These are phyloP conservation scores for Aspergillus quadrilineatus DNA, from an alignment of 2,329 filamentous ascomycete species.

Conservation along the genomic window DNA sequence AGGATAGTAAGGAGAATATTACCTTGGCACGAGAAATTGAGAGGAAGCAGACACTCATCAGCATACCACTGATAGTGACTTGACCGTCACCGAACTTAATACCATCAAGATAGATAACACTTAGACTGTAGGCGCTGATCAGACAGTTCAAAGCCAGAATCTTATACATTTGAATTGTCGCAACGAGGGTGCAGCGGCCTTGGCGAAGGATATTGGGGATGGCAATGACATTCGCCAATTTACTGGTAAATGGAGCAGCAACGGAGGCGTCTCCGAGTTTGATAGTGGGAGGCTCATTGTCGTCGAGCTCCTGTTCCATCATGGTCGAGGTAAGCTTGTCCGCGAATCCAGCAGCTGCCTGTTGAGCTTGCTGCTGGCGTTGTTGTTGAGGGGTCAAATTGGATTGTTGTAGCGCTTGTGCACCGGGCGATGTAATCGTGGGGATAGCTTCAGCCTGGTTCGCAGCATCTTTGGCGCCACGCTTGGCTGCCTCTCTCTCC, in stretches of 20 bases:
- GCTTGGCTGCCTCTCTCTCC: conserved; percentile 77
- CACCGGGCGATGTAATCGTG: conserved; percentile 66
- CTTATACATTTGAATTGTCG: conserved; percentile 99
- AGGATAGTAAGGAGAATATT: conserved; percentile 22
- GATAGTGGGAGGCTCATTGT: conserved; percentile 88
- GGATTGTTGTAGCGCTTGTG: conserved; percentile 58
- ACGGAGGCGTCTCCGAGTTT: conserved; percentile 97
- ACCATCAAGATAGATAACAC: conserved; percentile 92
- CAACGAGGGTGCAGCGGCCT: conserved; percentile 93
- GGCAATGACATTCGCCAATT: conserved; percentile 92
- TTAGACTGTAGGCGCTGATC: conserved; percentile 95
- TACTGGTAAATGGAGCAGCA: conserved; percentile 95
- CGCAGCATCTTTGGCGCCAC: conserved; percentile 58
- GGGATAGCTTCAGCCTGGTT: conserved; percentile 60
- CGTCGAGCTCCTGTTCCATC: conserved; percentile 86
- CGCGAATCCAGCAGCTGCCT: conserved; percentile 74
- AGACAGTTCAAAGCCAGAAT: conserved; percentile 96
- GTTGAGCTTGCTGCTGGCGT: conserved; percentile 58
- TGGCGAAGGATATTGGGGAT: conserved; percentile 98
- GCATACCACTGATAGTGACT: conserved; percentile 97
- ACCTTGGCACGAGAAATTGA: conserved; percentile 94
- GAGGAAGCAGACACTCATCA: conserved; percentile 99
- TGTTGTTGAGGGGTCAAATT: conserved; percentile 51
- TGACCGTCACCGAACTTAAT: conserved; percentile 99
- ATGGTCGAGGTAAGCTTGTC: conserved; percentile 83